These are phyloP conservation scores for Erysiphe pulchra DNA, from an alignment of 2,329 filamentous ascomycete genomes.

Conservation along the genomic window DNA sequence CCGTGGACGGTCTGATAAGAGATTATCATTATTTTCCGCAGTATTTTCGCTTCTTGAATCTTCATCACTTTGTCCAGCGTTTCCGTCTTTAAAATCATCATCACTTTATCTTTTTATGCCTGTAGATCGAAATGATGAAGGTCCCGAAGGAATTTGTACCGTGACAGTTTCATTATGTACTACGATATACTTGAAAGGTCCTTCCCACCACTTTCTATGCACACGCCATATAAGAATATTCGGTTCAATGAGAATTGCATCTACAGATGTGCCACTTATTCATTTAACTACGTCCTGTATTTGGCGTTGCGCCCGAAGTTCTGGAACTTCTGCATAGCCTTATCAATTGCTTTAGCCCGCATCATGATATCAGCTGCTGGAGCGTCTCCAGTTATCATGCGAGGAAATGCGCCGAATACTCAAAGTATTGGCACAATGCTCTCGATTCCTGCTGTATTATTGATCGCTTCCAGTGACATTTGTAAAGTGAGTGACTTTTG, in stretches of 20 bases:
- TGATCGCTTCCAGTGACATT: neutral
- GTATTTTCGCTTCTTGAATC: neutral
- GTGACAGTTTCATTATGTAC: neutral
- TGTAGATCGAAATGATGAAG: neutral
- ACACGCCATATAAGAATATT: slow-evolving; percentile 1
- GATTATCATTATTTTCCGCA: neutral
- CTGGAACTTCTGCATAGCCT: slow-evolving; percentile 2
- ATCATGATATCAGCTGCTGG: neutral
- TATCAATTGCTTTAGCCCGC: slow-evolving; percentile 1
- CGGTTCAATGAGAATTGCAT: neutral
- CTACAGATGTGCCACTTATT: neutral
- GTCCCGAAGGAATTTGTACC: neutral
- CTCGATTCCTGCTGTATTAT: neutral
- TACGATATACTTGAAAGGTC: neutral
- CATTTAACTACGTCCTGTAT: slow-evolving; percentile 1
- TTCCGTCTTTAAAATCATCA: neutral
- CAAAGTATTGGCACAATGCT: neutral
- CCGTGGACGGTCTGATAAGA: neutral
- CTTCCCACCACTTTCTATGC: neutral
- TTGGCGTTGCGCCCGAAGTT: slow-evolving; percentile 1
- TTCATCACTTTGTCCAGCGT: neutral
- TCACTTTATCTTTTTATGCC: neutral
- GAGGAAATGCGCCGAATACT: neutral
- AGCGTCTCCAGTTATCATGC: neutral
- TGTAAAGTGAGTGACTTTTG: neutral